These are phyloP conservation scores for Mycena alexandri DNA, from an alignment of 768 basidiomycete genomes.

Conservation along the genomic window DNA sequence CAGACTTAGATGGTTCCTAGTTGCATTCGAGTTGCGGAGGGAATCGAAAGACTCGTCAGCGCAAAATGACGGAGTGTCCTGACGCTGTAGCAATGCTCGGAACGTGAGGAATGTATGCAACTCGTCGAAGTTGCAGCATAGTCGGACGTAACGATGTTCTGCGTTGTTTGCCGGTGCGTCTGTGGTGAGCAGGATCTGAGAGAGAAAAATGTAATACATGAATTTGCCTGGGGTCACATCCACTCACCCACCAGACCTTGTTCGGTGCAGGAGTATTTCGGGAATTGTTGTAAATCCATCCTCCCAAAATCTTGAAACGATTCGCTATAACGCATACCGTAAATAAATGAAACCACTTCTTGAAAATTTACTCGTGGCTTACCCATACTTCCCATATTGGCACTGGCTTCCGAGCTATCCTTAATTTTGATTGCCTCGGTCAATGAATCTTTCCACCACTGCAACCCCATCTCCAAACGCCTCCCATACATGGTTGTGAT, in stretches of 20 bases:
- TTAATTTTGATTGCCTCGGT: constrained; percentile 12
- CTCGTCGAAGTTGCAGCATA: constrained; percentile 28
- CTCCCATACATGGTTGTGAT: background rate
- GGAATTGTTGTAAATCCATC: too few relatives aligned
- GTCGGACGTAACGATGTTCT: constrained; percentile 27
- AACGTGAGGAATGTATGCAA: constrained; percentile 23
- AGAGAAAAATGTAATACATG: constrained; percentile 4
- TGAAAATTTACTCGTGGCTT: background rate
- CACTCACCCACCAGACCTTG: background rate
- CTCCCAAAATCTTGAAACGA: too few relatives aligned
- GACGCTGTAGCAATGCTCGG: constrained; percentile 6
- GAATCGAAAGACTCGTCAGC: too few relatives aligned
- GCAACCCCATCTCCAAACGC: background rate
- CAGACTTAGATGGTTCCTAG: constrained; percentile 5
- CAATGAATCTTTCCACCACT: constrained; percentile 22
- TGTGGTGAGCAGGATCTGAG: background rate
- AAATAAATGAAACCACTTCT: too few relatives aligned
- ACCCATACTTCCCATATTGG: constrained; percentile 17
- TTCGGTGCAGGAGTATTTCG: background rate
- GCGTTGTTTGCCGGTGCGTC: constrained; percentile 1
- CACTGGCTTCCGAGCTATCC: constrained; percentile 14
- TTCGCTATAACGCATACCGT: too few relatives aligned
- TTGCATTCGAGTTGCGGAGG: background rate
- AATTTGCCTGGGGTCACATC: background rate
- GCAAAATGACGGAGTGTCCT: background rate